Evolutionary conservation across 169 alveolate species (phyloP), one percentile per base, ranked within the genome.

Genomic region (Plasmodium relictum): DNA sequence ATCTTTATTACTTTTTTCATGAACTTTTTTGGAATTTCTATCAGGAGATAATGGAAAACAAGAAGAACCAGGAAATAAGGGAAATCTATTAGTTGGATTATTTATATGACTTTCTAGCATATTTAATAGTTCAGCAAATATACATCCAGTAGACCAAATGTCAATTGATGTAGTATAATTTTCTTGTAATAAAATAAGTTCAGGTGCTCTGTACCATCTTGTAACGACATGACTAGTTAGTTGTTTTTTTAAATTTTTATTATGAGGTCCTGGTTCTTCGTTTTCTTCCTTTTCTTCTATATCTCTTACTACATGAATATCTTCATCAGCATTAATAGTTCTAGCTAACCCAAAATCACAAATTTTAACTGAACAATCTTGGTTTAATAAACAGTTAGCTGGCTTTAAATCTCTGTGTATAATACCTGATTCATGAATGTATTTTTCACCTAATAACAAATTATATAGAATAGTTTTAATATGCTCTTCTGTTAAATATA

Each of bases 131-230:
- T 98, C 99, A 3, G 98, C 99, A 88, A 97, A 98, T 24, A 98
- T 98, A 87, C 99, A 98, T 8, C 99, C 99, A 14, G 98, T 96
- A 3, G 99, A 96, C 99, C 99, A 99, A 54, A 99, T 98, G 91
- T 99, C 99, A 24, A 98, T 98, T 16, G 99, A 99, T 62, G 98
- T 98, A 14, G 99, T 98, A 94, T 99, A 99, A 92, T 97, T 98
- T 73, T 98, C 99, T 86, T 98, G 99, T 65, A 98, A 92, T 62
- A 98, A 88, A 69, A 99, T 98, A 26, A 98, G 95, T 95, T 99
- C 99, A n/a, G 99, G 99, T 2, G 99, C 99, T 45, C 99, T 92
- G 88, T 98, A 98, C 99, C 99, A 98, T 74, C 99, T 95, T 7
- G 99, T 98, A 14, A 98, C 99, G 22, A 98, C 99, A 88, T 98